Base-by-base conservation (phyloP, 1,284 basidiomycete genomes). In the Leccinum fuscescens region DNA sequence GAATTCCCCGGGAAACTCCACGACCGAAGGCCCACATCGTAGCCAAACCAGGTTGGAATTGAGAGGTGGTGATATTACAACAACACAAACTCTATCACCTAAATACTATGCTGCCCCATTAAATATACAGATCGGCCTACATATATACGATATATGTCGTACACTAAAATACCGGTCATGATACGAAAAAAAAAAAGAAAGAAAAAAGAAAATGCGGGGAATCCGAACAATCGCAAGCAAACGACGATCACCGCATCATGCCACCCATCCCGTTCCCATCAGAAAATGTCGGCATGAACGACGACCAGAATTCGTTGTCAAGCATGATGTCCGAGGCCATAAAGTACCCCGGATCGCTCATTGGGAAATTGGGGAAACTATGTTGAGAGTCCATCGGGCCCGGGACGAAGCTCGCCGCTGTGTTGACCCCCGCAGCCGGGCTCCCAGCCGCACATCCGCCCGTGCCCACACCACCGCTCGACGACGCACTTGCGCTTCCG, bases 231-330 rank as follows among this genome's bases (percentile, higher is more conserved):
- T 20, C 7, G 17, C 42, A 5, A 1, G 17, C 12, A 6, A 48
- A 48, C 17, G 3, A 48, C 12, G 24, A 6, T 54, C 51, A 66
- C 4, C 61, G 39, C 55, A 59, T 62, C 58, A 62, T 62, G 39
- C 22, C 44, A 33, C 22, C 39, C 55, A 61, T 55, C 62, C 62
- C 58, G 54, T 54, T 59, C 12, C 60, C 66, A 44, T 71, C 69
- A 2, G 65, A 46, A 52, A 72, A 54, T 56, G 69, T 72, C 11
- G 62, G 60, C 72, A 77, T 73, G 50, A 78, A 78, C 17, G 72
- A 72, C 17, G 72, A 68, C 75, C 75, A 77, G 62, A 77, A 78
- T 8, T 78, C 73, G 17, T 69, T 66, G 46, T 78, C 75, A 14
- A 76, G 65, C 55, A 78, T 72, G 42, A 76, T 65, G 42, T 78